Evolutionary conservation across 2,329 filamentous ascomycete species (phyloP).

Genomic region (Chrysoporthe puriensis): DNA sequence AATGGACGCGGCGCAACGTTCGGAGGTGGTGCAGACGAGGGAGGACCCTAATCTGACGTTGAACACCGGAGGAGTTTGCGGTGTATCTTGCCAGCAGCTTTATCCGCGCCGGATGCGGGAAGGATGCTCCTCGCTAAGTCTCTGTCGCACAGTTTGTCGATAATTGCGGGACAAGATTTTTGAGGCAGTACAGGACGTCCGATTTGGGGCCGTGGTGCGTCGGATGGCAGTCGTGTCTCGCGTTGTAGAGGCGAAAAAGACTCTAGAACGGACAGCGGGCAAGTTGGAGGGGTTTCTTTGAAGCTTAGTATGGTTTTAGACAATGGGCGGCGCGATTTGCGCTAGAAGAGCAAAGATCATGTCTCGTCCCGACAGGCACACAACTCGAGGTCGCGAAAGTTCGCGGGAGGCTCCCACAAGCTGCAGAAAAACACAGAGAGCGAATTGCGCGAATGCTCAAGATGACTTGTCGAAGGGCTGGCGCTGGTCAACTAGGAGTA

Average conservation of each 20-base stretch:
- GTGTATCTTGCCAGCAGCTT: constrained; percentile 20
- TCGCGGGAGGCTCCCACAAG: constrained; percentile 28
- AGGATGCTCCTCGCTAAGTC: constrained; percentile 16
- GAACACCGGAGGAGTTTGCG: constrained; percentile 24
- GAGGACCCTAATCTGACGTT: constrained; percentile 17
- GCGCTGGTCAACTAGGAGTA: constrained; percentile 33
- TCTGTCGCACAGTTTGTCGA: constrained; percentile 26
- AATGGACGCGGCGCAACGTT: constrained; percentile 21
- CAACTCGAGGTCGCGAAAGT: constrained; percentile 35
- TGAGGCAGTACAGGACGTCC: constrained; percentile 26
- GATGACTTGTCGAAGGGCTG: constrained; percentile 32
- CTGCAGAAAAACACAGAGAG: constrained; percentile 31
- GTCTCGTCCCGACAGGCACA: constrained; percentile 26
- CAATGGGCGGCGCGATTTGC: constrained; percentile 22
- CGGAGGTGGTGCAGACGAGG: constrained; percentile 27
- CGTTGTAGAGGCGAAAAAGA: constrained; percentile 27
- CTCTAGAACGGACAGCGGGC: constrained; percentile 15
- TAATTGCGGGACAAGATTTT: constrained; percentile 24
- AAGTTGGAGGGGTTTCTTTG: constrained; percentile 21
- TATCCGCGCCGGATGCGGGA: constrained; percentile 14
- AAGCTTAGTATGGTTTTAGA: constrained; percentile 27
- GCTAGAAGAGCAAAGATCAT: constrained; percentile 28
- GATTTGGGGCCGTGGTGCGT: constrained; percentile 23
- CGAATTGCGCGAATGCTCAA: constrained; percentile 31
- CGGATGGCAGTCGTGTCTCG: constrained; percentile 25